Evolutionary conservation across 2,329 filamentous ascomycete genomes (phyloP).

Genomic region (Xenoacremonium recifei): DNA sequence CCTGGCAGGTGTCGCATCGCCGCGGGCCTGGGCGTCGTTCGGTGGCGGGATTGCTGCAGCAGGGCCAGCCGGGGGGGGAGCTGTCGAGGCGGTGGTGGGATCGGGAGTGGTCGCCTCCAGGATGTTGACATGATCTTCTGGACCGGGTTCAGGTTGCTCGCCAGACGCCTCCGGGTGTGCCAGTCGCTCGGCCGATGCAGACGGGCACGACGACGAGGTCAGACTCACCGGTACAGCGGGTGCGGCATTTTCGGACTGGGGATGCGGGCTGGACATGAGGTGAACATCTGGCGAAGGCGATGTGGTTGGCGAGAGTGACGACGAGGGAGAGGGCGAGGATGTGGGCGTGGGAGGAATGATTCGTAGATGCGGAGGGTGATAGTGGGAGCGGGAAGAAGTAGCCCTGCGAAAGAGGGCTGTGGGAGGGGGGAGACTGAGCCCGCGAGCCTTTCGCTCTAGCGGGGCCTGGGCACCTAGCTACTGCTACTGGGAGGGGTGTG

Average conservation of each 20-base stretch:
- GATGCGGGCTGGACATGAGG: conserved; percentile 56
- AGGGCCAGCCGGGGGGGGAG: conserved; percentile 5
- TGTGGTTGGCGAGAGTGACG: conserved; percentile 15
- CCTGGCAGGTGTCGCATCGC: conserved; percentile 24
- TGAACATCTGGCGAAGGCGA: conserved; percentile 49
- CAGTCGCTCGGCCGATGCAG: conserved; percentile 4
- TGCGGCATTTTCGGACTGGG: conserved; percentile 56
- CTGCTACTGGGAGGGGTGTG: too few relatives aligned
- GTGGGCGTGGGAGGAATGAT: conserved; percentile 31
- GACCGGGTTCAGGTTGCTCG: conserved; percentile 11
- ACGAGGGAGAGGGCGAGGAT: conserved; percentile 6
- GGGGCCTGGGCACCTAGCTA: too few relatives aligned
- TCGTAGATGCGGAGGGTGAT: conserved; percentile 23
- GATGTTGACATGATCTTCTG: conserved; percentile 5
- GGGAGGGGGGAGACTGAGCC: neutral
- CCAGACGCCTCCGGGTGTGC: conserved; percentile 15
- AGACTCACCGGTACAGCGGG: conserved; percentile 43
- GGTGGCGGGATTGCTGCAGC: conserved; percentile 17
- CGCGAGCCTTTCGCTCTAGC: too few relatives aligned
- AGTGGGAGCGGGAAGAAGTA: neutral
- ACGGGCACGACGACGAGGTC: conserved; percentile 10
- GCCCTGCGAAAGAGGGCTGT: neutral
- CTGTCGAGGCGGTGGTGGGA: conserved; percentile 16
- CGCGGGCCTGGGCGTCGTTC: conserved; percentile 15
- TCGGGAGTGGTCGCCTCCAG: conserved; percentile 10